A percentile compares a stretch with the other conserved stretches of the same genome.
Conservation (phyloP, 768 basidiomycete genomes). For the Russula abietina region DNA sequence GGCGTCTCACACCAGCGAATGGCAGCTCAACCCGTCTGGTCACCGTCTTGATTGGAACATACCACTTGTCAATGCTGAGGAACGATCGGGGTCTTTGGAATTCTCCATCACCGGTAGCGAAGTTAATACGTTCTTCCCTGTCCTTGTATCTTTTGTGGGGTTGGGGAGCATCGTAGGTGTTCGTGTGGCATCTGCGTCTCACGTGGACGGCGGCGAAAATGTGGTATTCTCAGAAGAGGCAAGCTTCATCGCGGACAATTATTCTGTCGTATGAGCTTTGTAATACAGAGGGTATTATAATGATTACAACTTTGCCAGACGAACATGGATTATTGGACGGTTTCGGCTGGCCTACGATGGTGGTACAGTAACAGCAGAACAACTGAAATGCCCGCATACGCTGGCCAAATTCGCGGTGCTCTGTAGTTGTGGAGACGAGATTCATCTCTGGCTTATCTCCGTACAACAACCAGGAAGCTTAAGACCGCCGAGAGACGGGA, state of each 20-base stretch:
- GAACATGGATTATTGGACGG: too few relatives aligned
- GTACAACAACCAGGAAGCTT: background rate
- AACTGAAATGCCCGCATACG: background rate
- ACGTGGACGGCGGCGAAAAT: conserved; percentile 44
- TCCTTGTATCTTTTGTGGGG: conserved; percentile 73
- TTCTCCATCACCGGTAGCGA: conserved; percentile 87
- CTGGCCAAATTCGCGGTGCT: background rate
- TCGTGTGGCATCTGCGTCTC: conserved; percentile 52
- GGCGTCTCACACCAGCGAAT: conserved; percentile 67
- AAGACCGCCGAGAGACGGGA: background rate
- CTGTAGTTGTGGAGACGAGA: background rate
- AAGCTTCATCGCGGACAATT: conserved; percentile 45
- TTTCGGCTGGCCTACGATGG: too few relatives aligned
- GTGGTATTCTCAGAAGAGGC: conserved; percentile 50
- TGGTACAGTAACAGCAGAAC: too few relatives aligned
- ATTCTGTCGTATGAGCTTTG: conserved; percentile 35
- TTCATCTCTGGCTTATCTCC: conserved; percentile 20
- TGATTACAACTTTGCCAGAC: background rate
- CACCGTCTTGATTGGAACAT: conserved; percentile 86
- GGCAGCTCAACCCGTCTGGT: conserved; percentile 73
- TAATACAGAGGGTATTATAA: background rate
- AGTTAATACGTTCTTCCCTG: conserved; percentile 84
- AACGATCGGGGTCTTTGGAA: conserved; percentile 80
- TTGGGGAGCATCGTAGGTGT: conserved; percentile 79
- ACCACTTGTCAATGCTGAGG: conserved; percentile 54